Evolutionary conservation across 148 eudicot genomes (phyloP), one percentile per base, ranked within the genome.

Genomic region (Amaranthus hypochondriacus): DNA sequence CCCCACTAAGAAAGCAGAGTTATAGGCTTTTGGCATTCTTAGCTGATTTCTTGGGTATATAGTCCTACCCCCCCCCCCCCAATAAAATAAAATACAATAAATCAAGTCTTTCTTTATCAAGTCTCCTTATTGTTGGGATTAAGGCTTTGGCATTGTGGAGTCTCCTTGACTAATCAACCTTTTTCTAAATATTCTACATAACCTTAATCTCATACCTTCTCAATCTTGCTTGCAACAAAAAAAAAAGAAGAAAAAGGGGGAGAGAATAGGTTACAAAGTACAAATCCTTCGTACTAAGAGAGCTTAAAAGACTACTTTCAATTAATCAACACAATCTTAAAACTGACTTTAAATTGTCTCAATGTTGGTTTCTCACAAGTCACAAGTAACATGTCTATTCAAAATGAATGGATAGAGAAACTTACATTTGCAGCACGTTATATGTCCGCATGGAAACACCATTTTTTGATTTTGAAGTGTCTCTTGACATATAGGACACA

Each of bases 401-500:
- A 69, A 44, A 42, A 15, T 46, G 3, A 46, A 47, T 50, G 54
- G 50, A 56, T 50, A 48, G 48, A 49, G 43, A 60, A 74, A 82
- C 98, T 91, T 78, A 94, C 98, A 95, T 83, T 92, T 95, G 83
- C 89, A 88, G 76, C 98, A 95, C 43, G 87, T 92, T 62, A 90
- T 71, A 72, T 95, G 98, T 21, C 96, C 98, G 76, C 98, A 95
- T 75, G 86, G 93, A 68, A 92, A 95, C 70, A 95, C 98, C 96
- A 95, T 92, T 82, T 86, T 95, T 71, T 92, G 96, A 78, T 80
- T 82, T 60, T 75, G 78, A 68, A 92, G 90, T 75, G 78, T 88
- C 78, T 95, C 98, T 79, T 92, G 98, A 81, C 98, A 95, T 73
- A 95, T 81, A 43, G 98, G 98, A 82, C 98, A 95, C 47, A 85